Percentiles rank a stretch among this genome's conserved stretches.
phyloP scores from a whole-genome alignment of 2,329 filamentous ascomycete species.

The Fusarium sp. region DNA sequence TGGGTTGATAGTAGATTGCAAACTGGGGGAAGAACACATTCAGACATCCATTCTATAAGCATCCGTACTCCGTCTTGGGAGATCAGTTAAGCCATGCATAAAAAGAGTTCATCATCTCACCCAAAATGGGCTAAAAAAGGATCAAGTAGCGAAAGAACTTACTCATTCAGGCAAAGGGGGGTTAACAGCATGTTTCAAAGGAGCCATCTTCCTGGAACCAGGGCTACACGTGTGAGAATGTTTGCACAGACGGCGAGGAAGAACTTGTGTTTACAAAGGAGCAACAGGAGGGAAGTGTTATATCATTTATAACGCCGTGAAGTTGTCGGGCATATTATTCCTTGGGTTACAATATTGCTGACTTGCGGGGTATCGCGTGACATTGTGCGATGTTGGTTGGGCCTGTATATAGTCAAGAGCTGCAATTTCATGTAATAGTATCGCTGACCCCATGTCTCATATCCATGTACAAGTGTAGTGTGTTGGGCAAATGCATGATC shows the following conservation, averaged over 20 bases:
- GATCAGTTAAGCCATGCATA: slow-evolving; percentile 48
- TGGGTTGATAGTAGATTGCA: background rate
- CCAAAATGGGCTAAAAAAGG: background rate
- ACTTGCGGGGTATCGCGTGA: slow-evolving; percentile 39
- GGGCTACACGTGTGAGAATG: background rate
- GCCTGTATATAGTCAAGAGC: slow-evolving; percentile 29
- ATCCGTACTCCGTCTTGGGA: slow-evolving; percentile 36
- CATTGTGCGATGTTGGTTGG: slow-evolving; percentile 16
- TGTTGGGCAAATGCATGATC: slow-evolving; percentile 18
- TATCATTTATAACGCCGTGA: slow-evolving; percentile 25
- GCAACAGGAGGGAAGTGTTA: background rate
- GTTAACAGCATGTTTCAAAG: background rate
- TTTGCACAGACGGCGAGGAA: background rate
- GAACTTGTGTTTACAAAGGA: background rate
- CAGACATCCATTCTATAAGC: slow-evolving; percentile 45
- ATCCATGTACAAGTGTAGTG: slow-evolving; percentile 10
- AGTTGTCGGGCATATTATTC: background rate
- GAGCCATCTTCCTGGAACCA: background rate
- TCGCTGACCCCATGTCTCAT: slow-evolving; percentile 27
- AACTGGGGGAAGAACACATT: slow-evolving; percentile 1
- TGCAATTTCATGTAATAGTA: slow-evolving; percentile 41
- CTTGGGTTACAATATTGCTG: slow-evolving; percentile 15
- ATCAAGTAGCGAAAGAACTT: background rate
- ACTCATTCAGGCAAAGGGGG: background rate
- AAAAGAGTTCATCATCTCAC: slow-evolving; percentile 42